Percentiles rank a stretch among this genome's conserved stretches.
Conservation (phyloP, 2,329 filamentous ascomycete genomes). For the Colletotrichum sp. region DNA sequence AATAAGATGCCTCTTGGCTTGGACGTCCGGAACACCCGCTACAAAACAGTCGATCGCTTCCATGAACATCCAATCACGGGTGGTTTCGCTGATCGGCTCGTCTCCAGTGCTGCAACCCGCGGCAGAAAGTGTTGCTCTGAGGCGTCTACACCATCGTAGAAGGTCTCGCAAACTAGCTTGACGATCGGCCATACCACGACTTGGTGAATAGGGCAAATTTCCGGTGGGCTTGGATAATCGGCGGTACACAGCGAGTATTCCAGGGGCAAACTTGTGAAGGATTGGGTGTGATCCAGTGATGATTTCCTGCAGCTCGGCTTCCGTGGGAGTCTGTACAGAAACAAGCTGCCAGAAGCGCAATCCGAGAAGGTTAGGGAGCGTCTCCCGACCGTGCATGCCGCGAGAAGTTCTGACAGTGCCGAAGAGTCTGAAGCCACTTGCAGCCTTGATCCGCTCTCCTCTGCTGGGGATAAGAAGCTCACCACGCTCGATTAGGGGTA, state of each 20-base stretch:
- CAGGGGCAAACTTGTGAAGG: constrained; percentile 66
- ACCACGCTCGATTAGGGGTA: constrained; percentile 91
- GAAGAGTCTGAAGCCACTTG: constrained; percentile 86
- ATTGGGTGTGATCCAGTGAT: constrained; percentile 74
- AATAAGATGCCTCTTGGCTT: constrained; percentile 65
- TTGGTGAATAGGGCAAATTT: constrained; percentile 35
- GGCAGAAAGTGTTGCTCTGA: constrained; percentile 69
- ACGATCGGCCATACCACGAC: constrained; percentile 50
- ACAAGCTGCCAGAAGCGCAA: constrained; percentile 85
- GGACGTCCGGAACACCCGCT: constrained; percentile 74
- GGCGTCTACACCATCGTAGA: constrained; percentile 86
- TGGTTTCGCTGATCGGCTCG: constrained; percentile 75
- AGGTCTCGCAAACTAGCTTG: constrained; percentile 78
- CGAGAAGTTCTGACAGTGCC: constrained; percentile 84
- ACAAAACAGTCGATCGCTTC: constrained; percentile 94
- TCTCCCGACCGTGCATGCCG: constrained; percentile 70
- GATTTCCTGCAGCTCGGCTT: constrained; percentile 76
- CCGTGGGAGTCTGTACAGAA: constrained; percentile 68
- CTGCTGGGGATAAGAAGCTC: constrained; percentile 89
- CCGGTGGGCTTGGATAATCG: constrained; percentile 50
- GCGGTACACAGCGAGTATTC: constrained; percentile 64
- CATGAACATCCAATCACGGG: constrained; percentile 85
- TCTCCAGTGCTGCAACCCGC: constrained; percentile 66
- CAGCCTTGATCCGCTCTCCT: constrained; percentile 83
- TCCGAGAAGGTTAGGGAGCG: constrained; percentile 78